Evolutionary conservation across 306 rosid genomes (phyloP).

Genomic region (Vigna trinervia): DNA sequence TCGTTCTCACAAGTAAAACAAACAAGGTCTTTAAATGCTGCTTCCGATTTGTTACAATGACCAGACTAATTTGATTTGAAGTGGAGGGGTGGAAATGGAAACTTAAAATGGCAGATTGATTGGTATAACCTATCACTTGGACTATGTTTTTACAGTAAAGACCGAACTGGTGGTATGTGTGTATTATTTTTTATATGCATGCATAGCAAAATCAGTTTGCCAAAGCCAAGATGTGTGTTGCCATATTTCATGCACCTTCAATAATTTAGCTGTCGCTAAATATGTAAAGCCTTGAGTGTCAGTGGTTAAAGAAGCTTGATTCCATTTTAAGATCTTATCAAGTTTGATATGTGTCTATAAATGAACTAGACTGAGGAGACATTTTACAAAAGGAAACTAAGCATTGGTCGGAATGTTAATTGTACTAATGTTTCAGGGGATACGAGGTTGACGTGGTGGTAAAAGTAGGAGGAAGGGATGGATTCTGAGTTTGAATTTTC

Average conservation of each 20-base stretch:
- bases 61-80: background rate
- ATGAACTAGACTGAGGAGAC: background rate
- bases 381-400: constrained; percentile 20
- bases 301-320: constrained; percentile 20
- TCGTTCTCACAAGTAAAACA: background rate
- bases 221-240: background rate
- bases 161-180: background rate
- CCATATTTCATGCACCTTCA: background rate
- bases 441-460: too few species aligned
- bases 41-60: constrained; percentile 1
- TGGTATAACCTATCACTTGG: background rate
- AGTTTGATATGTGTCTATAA: background rate
- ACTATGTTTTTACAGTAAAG: constrained; percentile 1
- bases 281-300: constrained; percentile 5
- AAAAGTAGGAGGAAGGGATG: too few species aligned
- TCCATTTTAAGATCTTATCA: background rate
- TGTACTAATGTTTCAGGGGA: background rate
- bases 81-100: constrained; percentile 10
- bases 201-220: constrained; percentile 2
- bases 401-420: background rate
- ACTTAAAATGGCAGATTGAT: background rate
- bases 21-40: constrained; percentile 7
- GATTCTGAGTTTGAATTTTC: too few species aligned
- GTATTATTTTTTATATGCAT: background rate
- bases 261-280: background rate